Evolutionary conservation across 192 early-diverging fungal species (phyloP).

Genomic region (Podila minutissima): DNA sequence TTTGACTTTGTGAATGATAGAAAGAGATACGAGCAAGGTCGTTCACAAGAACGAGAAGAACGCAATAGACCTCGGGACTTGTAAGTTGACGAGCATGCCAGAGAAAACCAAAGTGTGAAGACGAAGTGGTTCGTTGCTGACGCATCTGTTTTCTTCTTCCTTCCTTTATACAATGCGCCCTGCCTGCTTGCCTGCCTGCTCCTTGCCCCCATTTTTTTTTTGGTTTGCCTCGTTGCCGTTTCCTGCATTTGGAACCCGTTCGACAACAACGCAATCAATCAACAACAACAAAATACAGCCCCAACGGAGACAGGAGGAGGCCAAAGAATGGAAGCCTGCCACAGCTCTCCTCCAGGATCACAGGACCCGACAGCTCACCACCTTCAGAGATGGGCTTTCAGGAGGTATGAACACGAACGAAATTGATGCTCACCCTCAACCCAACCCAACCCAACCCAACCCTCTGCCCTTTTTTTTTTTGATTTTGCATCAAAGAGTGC

Average conservation of each 20-base stretch:
- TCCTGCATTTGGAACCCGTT: not conserved
- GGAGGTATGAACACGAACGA: slow-evolving; percentile 22
- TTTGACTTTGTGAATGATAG: slow-evolving; percentile 6
- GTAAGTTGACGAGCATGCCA: slow-evolving; percentile 15
- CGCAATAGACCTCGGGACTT: slow-evolving; percentile 41
- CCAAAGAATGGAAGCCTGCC: slow-evolving; percentile 22
- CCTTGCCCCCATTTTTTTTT: too few relatives aligned
- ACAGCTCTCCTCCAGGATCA: slow-evolving; percentile 7
- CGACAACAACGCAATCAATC: not conserved
- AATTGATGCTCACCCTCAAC: not conserved
- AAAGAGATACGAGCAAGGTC: slow-evolving; percentile 29
- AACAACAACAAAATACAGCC: not conserved
- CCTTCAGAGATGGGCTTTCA: slow-evolving; percentile 39
- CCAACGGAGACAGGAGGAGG: slow-evolving; percentile 35
- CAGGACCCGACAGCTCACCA: slow-evolving; percentile 24
- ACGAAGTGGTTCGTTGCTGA: not conserved
- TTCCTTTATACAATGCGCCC: not conserved
- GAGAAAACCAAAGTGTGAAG: not conserved
- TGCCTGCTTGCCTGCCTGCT: not conserved
- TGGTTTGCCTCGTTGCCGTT: too few relatives aligned
- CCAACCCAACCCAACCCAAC: not conserved
- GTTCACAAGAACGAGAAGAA: slow-evolving; percentile 44
- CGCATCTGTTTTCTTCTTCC: not conserved
- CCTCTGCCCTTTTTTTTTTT: slow-evolving; percentile 2
- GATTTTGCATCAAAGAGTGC: not conserved